phyloP scores from a whole-genome alignment of 2,329 filamentous ascomycete species.

The Parascedosporium putredinis region DNA sequence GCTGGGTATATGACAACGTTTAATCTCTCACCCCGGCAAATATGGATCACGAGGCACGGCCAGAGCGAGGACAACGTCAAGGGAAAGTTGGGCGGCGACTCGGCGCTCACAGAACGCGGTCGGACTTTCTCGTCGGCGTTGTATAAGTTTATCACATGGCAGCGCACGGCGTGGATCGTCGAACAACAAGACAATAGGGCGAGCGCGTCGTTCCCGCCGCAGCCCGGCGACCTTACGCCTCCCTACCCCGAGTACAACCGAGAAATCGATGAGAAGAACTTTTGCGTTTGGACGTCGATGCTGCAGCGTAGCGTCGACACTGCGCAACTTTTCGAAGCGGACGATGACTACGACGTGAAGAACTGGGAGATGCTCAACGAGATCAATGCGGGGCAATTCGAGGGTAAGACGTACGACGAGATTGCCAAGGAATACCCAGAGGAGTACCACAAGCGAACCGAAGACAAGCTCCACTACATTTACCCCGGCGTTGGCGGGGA shows the following conservation, averaged over 20 bases:
- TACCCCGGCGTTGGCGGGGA: constrained; percentile 94
- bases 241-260: constrained; percentile 78
- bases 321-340: constrained; percentile 75
- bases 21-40: constrained; percentile 88
- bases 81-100: constrained; percentile 87
- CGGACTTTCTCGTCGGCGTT: constrained; percentile 69
- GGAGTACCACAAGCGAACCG: constrained; percentile 69
- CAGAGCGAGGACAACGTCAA: constrained; percentile 80
- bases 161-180: constrained; percentile 72
- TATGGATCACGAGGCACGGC: constrained; percentile 95
- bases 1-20: constrained; percentile 95
- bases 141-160: constrained; percentile 71
- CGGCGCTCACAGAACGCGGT: constrained; percentile 71
- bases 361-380: constrained; percentile 98
- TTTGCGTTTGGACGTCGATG: constrained; percentile 99
- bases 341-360: constrained; percentile 93
- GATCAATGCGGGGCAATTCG: constrained; percentile 83
- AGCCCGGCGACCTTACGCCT: constrained; percentile 82
- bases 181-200: constrained; percentile 70
- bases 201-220: constrained; percentile 75
- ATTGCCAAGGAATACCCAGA: constrained; percentile 70
- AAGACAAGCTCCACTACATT: constrained; percentile 89
- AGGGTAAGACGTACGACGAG: constrained; percentile 88
- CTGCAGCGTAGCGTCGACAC: constrained; percentile 81
- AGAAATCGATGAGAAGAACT: constrained; percentile 70